A percentile compares a stretch with the other conserved stretches of the same genome.
Conservation (phyloP, 352 stramenopile species). For the Pythium myriotylum region DNA sequence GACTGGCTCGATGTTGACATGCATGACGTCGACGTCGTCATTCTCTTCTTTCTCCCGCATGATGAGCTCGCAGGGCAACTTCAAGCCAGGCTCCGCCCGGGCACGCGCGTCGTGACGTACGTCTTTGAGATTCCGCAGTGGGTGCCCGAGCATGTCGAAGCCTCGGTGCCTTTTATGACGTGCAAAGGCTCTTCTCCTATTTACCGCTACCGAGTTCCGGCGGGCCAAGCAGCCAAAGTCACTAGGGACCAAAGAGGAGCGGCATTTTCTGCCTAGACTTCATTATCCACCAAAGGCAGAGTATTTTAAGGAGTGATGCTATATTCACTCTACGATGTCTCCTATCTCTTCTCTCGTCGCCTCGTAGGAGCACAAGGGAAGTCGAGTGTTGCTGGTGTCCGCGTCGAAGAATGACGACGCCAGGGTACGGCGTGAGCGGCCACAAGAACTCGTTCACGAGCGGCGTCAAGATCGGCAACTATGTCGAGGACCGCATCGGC, state of each 20-base stretch:
- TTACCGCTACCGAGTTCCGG: slow-evolving; percentile 52
- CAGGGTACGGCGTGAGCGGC: slow-evolving; percentile 73
- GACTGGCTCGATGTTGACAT: slow-evolving; percentile 62
- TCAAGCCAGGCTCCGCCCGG: slow-evolving; percentile 37
- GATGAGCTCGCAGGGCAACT: slow-evolving; percentile 41
- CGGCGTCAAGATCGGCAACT: slow-evolving; percentile 80
- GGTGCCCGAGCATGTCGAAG: slow-evolving; percentile 37
- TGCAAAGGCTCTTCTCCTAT: slow-evolving; percentile 45
- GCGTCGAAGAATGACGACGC: slow-evolving; percentile 32
- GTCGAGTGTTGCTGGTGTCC: too few relatives aligned
- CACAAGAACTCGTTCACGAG: slow-evolving; percentile 86
- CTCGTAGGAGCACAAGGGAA: too few relatives aligned
- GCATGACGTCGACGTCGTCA: slow-evolving; percentile 44
- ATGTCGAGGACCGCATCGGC: slow-evolving; percentile 82
- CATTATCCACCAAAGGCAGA: too few relatives aligned
- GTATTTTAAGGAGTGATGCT: too few relatives aligned
- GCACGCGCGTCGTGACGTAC: slow-evolving; percentile 63
- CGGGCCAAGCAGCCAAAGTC: neutral
- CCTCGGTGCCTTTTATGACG: slow-evolving; percentile 69
- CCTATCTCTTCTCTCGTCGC: too few relatives aligned
- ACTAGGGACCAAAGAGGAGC: neutral
- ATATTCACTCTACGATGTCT: too few relatives aligned
- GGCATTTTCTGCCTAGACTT: too few relatives aligned
- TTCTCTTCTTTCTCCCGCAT: slow-evolving; percentile 73
- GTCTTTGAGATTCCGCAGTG: slow-evolving; percentile 70